Evolutionary conservation across 2,329 filamentous ascomycete genomes (phyloP).

Genomic region (Phaeosphaeriaceae sp.): DNA sequence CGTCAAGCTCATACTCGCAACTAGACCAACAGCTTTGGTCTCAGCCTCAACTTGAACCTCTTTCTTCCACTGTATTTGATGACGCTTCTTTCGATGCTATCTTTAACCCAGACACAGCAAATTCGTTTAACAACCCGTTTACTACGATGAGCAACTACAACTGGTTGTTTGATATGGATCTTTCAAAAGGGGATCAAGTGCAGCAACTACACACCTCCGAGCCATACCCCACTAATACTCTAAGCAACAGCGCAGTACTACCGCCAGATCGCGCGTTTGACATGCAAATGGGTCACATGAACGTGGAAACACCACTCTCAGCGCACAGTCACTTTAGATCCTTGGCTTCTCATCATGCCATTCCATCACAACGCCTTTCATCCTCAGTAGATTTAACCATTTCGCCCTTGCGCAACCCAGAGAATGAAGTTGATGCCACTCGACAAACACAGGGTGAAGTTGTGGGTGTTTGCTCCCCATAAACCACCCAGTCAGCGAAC

Average conservation of each 20-base stretch:
- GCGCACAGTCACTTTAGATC: conserved; percentile 30
- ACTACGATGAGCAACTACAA: conserved; percentile 68
- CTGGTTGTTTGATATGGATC: conserved; percentile 64
- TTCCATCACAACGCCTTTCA: conserved; percentile 28
- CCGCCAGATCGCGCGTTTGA: conserved; percentile 31
- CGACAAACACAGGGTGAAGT: background rate
- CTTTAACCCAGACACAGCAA: conserved; percentile 67
- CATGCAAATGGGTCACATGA: conserved; percentile 33
- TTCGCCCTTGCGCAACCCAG: conserved; percentile 18
- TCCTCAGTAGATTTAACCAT: conserved; percentile 22
- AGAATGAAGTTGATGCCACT: conserved; percentile 4
- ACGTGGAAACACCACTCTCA: conserved; percentile 26
- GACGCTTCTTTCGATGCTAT: conserved; percentile 59
- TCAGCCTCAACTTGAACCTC: conserved; percentile 35
- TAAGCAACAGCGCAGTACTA: conserved; percentile 20
- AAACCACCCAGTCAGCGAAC: no score
- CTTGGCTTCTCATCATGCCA: conserved; percentile 26
- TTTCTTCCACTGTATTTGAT: conserved; percentile 29
- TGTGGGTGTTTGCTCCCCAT: no score
- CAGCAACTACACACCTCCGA: conserved; percentile 29
- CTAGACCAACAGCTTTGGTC: conserved; percentile 42
- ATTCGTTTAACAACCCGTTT: conserved; percentile 70
- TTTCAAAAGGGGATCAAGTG: conserved; percentile 23
- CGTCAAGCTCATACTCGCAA: conserved; percentile 29
- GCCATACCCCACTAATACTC: conserved; percentile 27